These are phyloP conservation scores for Penicillium nucicola DNA, from an alignment of 495 filamentous ascomycete genomes.

Conservation along the genomic window DNA sequence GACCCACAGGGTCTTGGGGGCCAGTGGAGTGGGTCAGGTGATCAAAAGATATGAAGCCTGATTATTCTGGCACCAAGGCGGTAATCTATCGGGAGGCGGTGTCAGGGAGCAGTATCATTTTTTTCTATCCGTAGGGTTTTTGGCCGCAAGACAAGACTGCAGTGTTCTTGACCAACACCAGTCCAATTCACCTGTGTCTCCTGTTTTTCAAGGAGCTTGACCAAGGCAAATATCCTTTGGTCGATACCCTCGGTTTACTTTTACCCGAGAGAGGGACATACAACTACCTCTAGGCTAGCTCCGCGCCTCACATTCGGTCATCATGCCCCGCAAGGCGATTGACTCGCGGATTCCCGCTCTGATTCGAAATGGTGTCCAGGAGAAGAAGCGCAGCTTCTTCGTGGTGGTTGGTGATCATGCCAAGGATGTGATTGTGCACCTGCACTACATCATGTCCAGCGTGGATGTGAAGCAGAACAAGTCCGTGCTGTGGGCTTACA, in stretches of 20 bases:
- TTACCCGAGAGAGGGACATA: too few relatives aligned
- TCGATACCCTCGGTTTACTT: too few relatives aligned
- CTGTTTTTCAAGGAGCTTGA: not conserved
- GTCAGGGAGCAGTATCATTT: conserved; percentile 20
- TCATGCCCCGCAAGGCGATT: conserved; percentile 57
- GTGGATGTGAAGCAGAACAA: conserved; percentile 94
- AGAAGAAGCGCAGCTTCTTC: conserved; percentile 98
- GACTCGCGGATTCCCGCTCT: conserved; percentile 95
- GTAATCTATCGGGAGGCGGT: conserved; percentile 13
- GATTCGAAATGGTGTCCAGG: conserved; percentile 91
- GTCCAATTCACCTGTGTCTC: not conserved
- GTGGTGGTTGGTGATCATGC: conserved; percentile 92
- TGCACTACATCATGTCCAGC: conserved; percentile 90
- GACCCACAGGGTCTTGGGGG: not conserved
- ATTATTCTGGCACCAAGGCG: conserved; percentile 2
- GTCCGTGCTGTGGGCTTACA: conserved; percentile 98
- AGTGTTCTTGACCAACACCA: conserved; percentile 9
- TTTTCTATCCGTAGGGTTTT: conserved; percentile 17
- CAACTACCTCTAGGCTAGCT: conserved; percentile 17
- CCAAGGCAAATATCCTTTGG: too few relatives aligned
- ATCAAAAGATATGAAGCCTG: not conserved
- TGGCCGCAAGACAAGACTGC: conserved; percentile 7
- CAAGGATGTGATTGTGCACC: conserved; percentile 95
- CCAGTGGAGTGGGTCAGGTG: not conserved
- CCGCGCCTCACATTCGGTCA: conserved; percentile 14